Base-by-base conservation (phyloP, 2,329 filamentous ascomycete species). In the Huntiella bhutanensis region DNA sequence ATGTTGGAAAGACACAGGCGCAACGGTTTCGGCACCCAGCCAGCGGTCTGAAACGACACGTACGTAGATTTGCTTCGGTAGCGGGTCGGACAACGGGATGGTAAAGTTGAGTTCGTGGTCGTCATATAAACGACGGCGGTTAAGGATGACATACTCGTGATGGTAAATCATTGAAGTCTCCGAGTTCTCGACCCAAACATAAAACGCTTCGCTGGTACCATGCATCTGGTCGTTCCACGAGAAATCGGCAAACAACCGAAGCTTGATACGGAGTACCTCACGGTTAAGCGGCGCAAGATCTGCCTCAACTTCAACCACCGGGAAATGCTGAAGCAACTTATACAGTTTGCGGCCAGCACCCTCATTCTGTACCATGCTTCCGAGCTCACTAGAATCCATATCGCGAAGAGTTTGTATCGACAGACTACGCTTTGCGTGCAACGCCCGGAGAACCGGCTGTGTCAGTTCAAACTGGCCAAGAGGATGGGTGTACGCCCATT, bases 51-150 rank as follows among this genome's bases (percentile, higher is more conserved):
- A 96, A 3, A 98, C 80, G 13, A 85, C 84, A 52, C 88, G 77
- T 15, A 98, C 84, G 55, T 98, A 98, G 38, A 98, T 95, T 60
- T 98, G 91, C 22, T 82, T 86, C 0, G 91, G 91, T 3, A 98
- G 64, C 1, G 91, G 92, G 58, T 98, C 91, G 0, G 87, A 82
- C 1, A 98, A 66, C 0, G 92, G 91, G 42, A 98, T 98, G 0
- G 91, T 96, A 56, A 98, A 98, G 62, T 91, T 94, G 41, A 98
- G 73, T 62, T 98, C 91, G 55, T 98, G 91, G n/a, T 91, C 83
- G 58, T 96, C 87, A 53, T 93, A 76, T 2, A 98, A 69, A 67
- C 94, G 95, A 61, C 76, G 83, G 52, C 86, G 73, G 51, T 77
- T 92, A 4, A 98, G 70, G 48, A 98, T 91, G 63, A 98, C 96